Percentiles rank a stretch among this genome's conserved stretches.
Conservation (phyloP, 495 filamentous ascomycete species). For the Aspergillus kassunensis region DNA sequence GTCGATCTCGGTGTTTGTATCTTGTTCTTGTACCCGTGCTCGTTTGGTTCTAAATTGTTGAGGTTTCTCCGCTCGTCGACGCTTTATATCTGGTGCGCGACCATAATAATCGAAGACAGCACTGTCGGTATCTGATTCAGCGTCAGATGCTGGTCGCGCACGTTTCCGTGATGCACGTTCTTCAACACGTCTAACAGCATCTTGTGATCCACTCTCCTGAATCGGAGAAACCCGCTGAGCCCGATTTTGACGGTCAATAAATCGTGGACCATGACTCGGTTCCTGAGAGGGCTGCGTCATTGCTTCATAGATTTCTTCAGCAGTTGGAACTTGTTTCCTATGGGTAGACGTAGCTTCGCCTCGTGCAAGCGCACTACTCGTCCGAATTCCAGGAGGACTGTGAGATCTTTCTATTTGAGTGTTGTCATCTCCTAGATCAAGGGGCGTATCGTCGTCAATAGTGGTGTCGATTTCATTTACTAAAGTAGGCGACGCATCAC, state of each 20-base stretch:
- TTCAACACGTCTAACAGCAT: slow-evolving; percentile 11
- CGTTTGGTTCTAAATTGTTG: slow-evolving; percentile 16
- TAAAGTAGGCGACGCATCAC: slow-evolving; percentile 8
- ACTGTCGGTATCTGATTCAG: slow-evolving; percentile 15
- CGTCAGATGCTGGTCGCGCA: background rate
- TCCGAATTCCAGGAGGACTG: slow-evolving; percentile 13
- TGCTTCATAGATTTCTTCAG: too few relatives aligned
- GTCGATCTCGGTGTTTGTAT: background rate
- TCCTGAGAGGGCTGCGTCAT: background rate
- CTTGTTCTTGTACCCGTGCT: background rate
- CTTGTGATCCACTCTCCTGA: slow-evolving; percentile 15
- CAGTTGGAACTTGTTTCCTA: slow-evolving; percentile 7
- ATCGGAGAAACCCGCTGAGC: slow-evolving; percentile 33
- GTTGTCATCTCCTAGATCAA: slow-evolving; percentile 2
- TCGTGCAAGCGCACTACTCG: background rate
- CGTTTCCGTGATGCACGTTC: slow-evolving; percentile 20
- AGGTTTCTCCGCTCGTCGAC: slow-evolving; percentile 25
- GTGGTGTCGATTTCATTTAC: slow-evolving; percentile 10
- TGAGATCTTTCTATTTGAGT: slow-evolving; percentile 16
- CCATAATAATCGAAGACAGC: slow-evolving; percentile 16
- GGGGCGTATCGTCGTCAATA: slow-evolving; percentile 2
- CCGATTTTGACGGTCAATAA: slow-evolving; percentile 34
- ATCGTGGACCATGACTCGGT: slow-evolving; percentile 11
- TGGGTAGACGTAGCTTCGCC: background rate
- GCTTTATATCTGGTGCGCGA: slow-evolving; percentile 10